A percentile compares a stretch with the other conserved stretches of the same genome.
Conservation (phyloP, 441 rosid species). For the Manihot esculenta region DNA sequence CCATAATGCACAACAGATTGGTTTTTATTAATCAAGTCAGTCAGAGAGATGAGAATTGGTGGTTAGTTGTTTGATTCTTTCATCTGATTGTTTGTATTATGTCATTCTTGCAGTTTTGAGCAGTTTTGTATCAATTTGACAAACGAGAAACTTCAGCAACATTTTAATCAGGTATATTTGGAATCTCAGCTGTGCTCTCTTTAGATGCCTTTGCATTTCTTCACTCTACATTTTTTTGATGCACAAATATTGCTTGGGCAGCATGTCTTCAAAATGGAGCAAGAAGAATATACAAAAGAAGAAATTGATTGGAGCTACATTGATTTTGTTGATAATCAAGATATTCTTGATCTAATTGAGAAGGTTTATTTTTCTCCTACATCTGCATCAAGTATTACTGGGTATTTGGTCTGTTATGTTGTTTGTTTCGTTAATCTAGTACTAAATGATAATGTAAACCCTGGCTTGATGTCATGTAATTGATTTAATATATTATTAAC, state of each 20-base stretch:
- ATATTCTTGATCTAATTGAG: conserved; percentile 90
- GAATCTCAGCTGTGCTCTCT: neutral
- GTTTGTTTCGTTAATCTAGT: neutral
- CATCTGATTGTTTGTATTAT: conserved; percentile 29
- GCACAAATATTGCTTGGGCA: conserved; percentile 33
- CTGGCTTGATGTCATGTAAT: neutral
- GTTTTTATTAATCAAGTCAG: neutral
- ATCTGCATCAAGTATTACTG: conserved; percentile 3
- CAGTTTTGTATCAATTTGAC: conserved; percentile 98
- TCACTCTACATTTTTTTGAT: conserved; percentile 18
- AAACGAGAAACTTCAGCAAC: conserved; percentile 98
- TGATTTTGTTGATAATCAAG: conserved; percentile 94
- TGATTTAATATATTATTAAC: neutral
- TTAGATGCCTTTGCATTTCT: conserved; percentile 16
- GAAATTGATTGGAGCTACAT: conserved; percentile 98
- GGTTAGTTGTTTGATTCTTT: conserved; percentile 23
- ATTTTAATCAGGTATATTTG: conserved; percentile 86
- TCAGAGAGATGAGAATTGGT: neutral
- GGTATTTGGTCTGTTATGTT: neutral
- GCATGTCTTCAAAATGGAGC: conserved; percentile 99
- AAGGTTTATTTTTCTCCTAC: conserved; percentile 50
- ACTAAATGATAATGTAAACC: neutral
- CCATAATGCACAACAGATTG: neutral
- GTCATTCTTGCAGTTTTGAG: conserved; percentile 67
- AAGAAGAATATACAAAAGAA: conserved; percentile 96